Evolutionary conservation across 352 stramenopile species (phyloP), one percentile per base, ranked within the genome.

Genomic region (Phytophthora pseudosyringae): DNA sequence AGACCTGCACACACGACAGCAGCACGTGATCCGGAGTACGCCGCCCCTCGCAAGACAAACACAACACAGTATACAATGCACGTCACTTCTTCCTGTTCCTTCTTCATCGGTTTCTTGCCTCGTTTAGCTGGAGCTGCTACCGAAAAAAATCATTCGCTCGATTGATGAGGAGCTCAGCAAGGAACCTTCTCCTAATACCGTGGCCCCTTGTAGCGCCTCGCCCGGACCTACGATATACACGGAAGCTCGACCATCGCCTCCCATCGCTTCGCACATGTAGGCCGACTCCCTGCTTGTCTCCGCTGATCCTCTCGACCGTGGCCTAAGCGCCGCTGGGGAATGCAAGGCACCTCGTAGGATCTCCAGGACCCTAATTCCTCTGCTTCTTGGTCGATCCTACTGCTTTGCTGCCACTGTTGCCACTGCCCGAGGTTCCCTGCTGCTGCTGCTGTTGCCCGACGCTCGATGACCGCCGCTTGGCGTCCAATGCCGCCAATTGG

Each of bases 401-500:
- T 73, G 64, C 59, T 73, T 75, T 82, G 69, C 54, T 76, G 46
- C 70, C 75, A 56, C 70, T 82, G 71, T 59, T 71, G 32, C 67
- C 70, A 64, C 53, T 70, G 64, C 58, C 58, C 26, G 60, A 45
- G 35, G 35, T 72, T 61, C 55, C 61, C 40, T 75, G 64, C 16
- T 72, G 59, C 11, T 68, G 72, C 57, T 66, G 69, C 40, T 71
- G 75, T 56, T 55, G 79, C 9, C 71, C 73, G 18, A 39, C 18
- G 46, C 69, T 71, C 48, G 73, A 81, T 25, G 77, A 69, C 55
- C 83, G 81, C 54, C 86, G 86, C 73, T 94, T 94, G 61, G 74
- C 76, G 47, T 95, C 88, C 54, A 94, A 77, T 29, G 88, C 78
- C 15, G 83, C 85, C 52, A 95, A 56, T 59, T 95, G 87, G 10